Percentiles rank a stretch among this genome's conserved stretches.
Evolutionary conservation across 2,329 filamentous ascomycete species (phyloP).

Genomic region (Pezicula rhizophila): DNA sequence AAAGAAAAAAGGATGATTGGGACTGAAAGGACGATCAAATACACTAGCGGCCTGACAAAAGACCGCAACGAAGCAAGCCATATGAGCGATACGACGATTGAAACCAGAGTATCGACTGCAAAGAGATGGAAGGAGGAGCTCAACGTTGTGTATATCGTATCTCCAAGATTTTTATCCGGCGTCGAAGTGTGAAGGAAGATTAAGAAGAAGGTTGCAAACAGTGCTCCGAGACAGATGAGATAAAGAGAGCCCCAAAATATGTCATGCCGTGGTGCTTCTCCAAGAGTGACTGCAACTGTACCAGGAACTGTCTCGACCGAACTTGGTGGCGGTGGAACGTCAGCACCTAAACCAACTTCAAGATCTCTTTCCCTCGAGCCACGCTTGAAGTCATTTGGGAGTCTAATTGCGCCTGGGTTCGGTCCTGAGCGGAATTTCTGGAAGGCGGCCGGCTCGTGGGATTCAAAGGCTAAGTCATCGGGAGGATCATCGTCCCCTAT

Average conservation of each 20-base stretch:
- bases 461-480: conserved; percentile 52
- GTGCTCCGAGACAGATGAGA: conserved; percentile 72
- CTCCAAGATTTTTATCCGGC: conserved; percentile 67
- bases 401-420: conserved; percentile 23
- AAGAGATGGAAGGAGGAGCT: conserved; percentile 84
- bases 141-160: conserved; percentile 89
- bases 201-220: conserved; percentile 83
- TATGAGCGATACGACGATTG: conserved; percentile 77
- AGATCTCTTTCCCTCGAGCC: conserved; percentile 14
- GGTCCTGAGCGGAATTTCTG: conserved; percentile 43
- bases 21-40: conserved; percentile 74
- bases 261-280: conserved; percentile 75
- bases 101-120: conserved; percentile 85
- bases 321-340: conserved; percentile 20
- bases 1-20: conserved; percentile 84
- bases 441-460: conserved; percentile 52
- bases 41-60: conserved; percentile 80
- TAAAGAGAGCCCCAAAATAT: conserved; percentile 89
- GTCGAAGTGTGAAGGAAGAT: conserved; percentile 83
- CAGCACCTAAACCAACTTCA: conserved; percentile 12
- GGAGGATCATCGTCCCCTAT: conserved; percentile 54
- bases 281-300: conserved; percentile 50
- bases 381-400: conserved; percentile 20
- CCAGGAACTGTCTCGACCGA: conserved; percentile 41
- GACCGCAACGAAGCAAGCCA: conserved; percentile 87